Conservation (phyloP, 1,139 yeast genomes). For the Saccharomyces pastorianus region DNA sequence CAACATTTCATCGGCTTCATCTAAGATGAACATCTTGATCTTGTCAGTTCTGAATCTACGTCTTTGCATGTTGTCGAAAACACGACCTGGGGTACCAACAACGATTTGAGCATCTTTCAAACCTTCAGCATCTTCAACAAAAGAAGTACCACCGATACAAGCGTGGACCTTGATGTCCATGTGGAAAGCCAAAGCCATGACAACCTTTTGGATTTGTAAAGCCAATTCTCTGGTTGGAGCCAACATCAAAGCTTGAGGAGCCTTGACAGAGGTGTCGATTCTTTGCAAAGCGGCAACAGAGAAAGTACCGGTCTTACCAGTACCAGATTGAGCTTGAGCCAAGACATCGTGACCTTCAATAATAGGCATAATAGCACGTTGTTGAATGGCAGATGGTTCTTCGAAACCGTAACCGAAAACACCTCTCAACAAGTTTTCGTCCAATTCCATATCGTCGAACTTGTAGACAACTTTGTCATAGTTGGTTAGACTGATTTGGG, state of each 20-base stretch:
- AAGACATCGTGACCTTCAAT: no score
- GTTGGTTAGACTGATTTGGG: slow-evolving; percentile 77
- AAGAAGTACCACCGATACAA: slow-evolving; percentile 82
- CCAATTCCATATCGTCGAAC: no score
- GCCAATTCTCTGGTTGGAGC: slow-evolving; percentile 99
- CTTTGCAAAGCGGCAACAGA: slow-evolving; percentile 94
- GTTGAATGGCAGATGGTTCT: no score
- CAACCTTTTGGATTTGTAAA: slow-evolving; percentile 93
- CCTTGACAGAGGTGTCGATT: slow-evolving; percentile 42
- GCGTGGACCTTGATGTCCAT: slow-evolving; percentile 93
- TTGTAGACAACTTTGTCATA: slow-evolving; percentile 78
- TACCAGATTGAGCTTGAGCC: slow-evolving; percentile 95
- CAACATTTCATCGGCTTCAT: slow-evolving; percentile 99
- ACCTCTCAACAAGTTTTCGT: no score
- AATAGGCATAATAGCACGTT: no score
- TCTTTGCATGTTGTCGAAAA: slow-evolving; percentile 42
- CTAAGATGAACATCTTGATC: slow-evolving; percentile 94
- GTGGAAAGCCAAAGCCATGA: slow-evolving; percentile 87
- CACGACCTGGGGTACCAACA: no score
- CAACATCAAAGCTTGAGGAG: slow-evolving; percentile 25
- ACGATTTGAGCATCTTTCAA: no score
- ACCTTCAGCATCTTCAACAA: no score
- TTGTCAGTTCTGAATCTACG: slow-evolving; percentile 82
- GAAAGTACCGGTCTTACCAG: slow-evolving; percentile 99
- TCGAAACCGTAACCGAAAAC: no score